Evolutionary conservation across 176 grass and related monocot genomes (phyloP), one percentile per base, ranked within the genome.

Genomic region (Carex kokanica): DNA sequence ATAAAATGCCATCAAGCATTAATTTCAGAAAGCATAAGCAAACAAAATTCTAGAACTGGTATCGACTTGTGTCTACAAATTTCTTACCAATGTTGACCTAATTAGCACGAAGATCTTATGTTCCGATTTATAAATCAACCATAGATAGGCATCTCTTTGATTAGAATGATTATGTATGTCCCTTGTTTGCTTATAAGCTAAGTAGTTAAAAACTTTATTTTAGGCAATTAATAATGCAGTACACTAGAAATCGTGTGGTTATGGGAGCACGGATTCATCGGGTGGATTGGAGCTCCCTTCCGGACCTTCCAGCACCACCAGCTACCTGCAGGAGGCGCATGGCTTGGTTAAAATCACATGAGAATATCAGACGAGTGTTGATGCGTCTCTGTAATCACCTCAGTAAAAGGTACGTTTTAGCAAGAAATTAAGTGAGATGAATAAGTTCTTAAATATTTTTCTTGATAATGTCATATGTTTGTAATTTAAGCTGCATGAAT

Each of bases 201-300:
- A 13, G 6, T 63, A 62, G 59, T 81, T 40, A 54, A 51, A 34
- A 38, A 38, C 36, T 32, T 57, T 31, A 29, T 55, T 78, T 73
- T 84, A 98, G 95, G 87, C 88, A 90, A 69, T 21, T 98, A 72
- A 78, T 98, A 85, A 91, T 98, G 87, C 86, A 81, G 43, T 98
- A 95, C 83, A 78, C 81, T 82, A 95, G 90, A 84, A 88, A 88
- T 27, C 84, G 92, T 81, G 95, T 81, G 79, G 83, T 77, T 79
- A 89, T 86, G 41, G 96, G 96, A 78, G 87, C 96, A 85, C 88
- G 85, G 85, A 91, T 85, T 90, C 85, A 87, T 85, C 91, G 91
- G 38, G 89, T 93, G 77, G 87, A 89, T 83, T 95, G 96, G 96
- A 86, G 60, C 58, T 91, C 92, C 83, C 74, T 98, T 67, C 84